Evolutionary conservation across 176 grass and related monocot genomes (phyloP), one percentile per base, ranked within the genome.

Genomic region (Thinopyrum elongatum): DNA sequence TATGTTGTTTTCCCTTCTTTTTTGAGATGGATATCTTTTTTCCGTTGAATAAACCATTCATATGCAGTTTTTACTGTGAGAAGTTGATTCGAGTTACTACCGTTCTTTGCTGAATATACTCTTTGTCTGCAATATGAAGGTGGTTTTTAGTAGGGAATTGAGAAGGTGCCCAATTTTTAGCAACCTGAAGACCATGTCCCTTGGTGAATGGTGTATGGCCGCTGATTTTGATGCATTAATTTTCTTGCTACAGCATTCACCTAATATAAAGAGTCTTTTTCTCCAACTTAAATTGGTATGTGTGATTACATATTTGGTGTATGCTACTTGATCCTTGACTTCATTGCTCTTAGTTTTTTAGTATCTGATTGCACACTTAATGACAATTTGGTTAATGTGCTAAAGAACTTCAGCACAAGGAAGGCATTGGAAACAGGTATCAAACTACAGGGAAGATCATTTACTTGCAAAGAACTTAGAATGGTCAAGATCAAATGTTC

Each of bases 401-500:
- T 30, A 59, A 79, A 86, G 65, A 41, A 71, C 38, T 42, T 39
- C 1, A 5, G 6, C 51, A 10, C 10, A 11, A 39, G 17, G 15
- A 34, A 79, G 17, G 12, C 26, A 86, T 10, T 33, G 12, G 13
- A 86, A n/a, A 53, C 38, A 39, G 21, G 47, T 59, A 8, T 38
- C 11, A 23, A 9, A 31, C 49, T 14, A 17, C 9, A 19, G 5
- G 26, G 51, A 8, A 79, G 65, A 71, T 71, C 84, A 4, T 86
- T 85, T 79, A 36, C 42, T 38, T 79, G 84, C 35, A 21, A 38
- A 46, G 25, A 70, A 3, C 84, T 79, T 86, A 21, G 8, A 57
- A 60, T 86, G 34, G 84, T 79, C n/a, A 86, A 70, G 62, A 78
- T 85, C 10, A 78, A 78, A 78, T 78, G 83, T 26, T 85, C 10